Base-by-base conservation (phyloP, 192 early-diverging fungal genomes). In the Lunasporangiospora selenospora region DNA sequence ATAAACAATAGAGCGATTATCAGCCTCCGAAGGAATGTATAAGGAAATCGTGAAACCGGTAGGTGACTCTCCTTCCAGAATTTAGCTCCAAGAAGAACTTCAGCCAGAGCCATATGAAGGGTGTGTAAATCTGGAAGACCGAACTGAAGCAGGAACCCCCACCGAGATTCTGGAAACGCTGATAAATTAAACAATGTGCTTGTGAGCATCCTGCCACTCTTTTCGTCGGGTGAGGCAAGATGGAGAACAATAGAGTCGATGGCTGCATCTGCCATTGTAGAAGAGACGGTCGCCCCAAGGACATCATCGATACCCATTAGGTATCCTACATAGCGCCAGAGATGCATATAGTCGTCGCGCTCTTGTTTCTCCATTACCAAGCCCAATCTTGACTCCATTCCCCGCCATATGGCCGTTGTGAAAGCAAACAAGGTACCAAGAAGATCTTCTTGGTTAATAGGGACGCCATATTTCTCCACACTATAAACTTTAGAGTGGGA, bases 241-340 rank as follows among this genome's bases (percentile, higher is more conserved):
- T 61, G 66, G 19, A 69, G 29, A 8, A 39, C 39, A 36, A 69
- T 61, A 0, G 66, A 69, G 23, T 69, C 66, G 3, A 58, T 18
- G 11, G 32, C 36, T 3, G 66, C 66, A 41, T 61, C 57, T 13
- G 66, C 57, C 12, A 23, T n/a, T 4, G 42, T 52, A 10, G 56
- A 51, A 0, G 40, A 36, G 2, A 7, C 30, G 15, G 44, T 46
- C 2, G 27, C 56, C 0, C 51, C 51, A 4, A 69, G 27, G 34
- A 46, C 7, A 45, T 80, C 78, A 11, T 65, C 44, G 6, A 83
- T 77, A 4, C 81, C 81, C 53, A 84, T 62, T n/a, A 84, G 38
- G 34, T 76, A 57, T 24, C 80, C 81, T 19, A 82, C 50, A 49
- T 82, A 82, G 27, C 81, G 65, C 81, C 81, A 83, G 3, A 83